phyloP scores from a whole-genome alignment of 2,329 filamentous ascomycete genomes.

The Aspergillus sp. region DNA sequence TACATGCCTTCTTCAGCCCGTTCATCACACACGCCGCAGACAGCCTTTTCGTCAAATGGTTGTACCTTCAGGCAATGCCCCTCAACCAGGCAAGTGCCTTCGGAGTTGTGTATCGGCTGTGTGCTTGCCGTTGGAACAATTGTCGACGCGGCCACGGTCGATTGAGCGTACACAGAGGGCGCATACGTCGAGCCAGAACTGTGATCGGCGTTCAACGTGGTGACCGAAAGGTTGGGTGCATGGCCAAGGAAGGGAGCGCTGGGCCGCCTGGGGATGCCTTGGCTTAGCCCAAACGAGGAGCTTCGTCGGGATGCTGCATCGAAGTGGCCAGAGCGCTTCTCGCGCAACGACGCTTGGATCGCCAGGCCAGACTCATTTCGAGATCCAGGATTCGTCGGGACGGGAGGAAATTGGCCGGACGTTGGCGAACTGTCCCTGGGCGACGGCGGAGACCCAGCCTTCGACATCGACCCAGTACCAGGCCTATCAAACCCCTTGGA shows the following conservation, averaged over 20 bases:
- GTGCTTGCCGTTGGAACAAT: conserved; percentile 37
- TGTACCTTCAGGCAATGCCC: conserved; percentile 41
- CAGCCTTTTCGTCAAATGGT: conserved; percentile 33
- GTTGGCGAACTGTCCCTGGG: conserved; percentile 59
- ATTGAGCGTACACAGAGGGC: conserved; percentile 42
- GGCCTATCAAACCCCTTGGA: conserved; percentile 54
- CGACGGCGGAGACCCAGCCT: conserved; percentile 47
- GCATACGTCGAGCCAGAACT: conserved; percentile 36
- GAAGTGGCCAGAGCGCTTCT: conserved; percentile 92
- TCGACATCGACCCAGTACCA: conserved; percentile 55
- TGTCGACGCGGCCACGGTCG: conserved; percentile 42
- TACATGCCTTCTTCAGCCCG: conserved; percentile 51
- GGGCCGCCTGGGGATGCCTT: conserved; percentile 45
- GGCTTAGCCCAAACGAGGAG: conserved; percentile 80
- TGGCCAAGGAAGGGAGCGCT: conserved; percentile 65
- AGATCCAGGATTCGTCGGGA: conserved; percentile 70
- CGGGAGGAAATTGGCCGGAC: conserved; percentile 65
- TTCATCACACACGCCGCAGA: conserved; percentile 42
- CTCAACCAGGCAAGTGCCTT: conserved; percentile 38
- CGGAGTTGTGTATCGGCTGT: conserved; percentile 32
- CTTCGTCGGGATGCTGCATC: conserved; percentile 72
- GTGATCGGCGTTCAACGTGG: conserved; percentile 33
- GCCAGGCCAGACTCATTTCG: conserved; percentile 87
- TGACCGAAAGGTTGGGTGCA: conserved; percentile 39
- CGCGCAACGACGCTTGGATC: conserved; percentile 72